Evolutionary conservation across 1,139 yeast genomes (phyloP), one percentile per base, ranked within the genome.

Genomic region (Diutina mesorugosa): DNA sequence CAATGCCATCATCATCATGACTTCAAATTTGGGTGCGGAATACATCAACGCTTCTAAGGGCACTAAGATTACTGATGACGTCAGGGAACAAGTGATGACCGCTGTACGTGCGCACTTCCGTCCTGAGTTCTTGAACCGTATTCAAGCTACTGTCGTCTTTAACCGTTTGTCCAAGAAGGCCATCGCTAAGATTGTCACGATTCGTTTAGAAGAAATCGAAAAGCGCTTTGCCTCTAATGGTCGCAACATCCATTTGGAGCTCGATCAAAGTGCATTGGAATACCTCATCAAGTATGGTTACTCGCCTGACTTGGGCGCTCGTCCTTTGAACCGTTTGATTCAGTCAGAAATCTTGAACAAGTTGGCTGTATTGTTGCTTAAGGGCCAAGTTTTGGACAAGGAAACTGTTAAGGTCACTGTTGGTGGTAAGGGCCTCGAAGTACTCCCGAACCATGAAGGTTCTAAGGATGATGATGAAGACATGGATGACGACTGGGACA

Each of bases 91-190:
- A 61, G 98, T 93, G 8, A 84, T 91, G 95, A 79, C 76, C 50
- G 79, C 95, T 0, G 96, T 93, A n/a, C 81, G 87, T 64, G 78
- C 80, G 5, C 99, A 93, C 70, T 93, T 95, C 82, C 84, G 97
- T 70, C 99, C 99, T 6, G 99, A 95, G 71, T 93, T 95, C 74
- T 78, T 93, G 68, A 95, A 95, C 78, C 88, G 99, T 78, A 90
- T 93, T 62, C 85, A 96, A 3, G 88, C 95, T 32, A 90, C 90
- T 63, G 90, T 93, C 48, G 85, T 93, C 32, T 93, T 93, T 80
- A 93, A 93, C 79, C 82, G 96, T 64, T 80, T 93, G 62, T 87
- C 97, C 18, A 87, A 84, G 77, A 86, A 87, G 70, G 96, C 97
- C 1, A 93, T 93, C 64, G 81, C 90, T 63, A 89, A 90, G 83